Evolutionary conservation across 768 basidiomycete genomes (phyloP).

Genomic region (Phallus indusiatus): DNA sequence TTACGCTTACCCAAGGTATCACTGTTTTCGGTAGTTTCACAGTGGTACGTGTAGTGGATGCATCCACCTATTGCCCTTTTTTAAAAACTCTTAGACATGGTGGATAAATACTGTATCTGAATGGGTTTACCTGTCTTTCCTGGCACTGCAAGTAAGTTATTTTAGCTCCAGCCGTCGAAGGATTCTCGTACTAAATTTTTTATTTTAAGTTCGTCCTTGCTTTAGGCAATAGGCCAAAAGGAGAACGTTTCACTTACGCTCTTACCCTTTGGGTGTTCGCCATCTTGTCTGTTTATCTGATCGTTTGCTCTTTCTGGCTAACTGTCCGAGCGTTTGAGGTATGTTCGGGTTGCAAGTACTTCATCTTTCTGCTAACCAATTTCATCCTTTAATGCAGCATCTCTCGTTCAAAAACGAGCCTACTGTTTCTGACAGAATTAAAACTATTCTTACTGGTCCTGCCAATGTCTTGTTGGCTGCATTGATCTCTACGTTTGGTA

Average conservation of each 20-base stretch:
- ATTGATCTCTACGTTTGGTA: constrained; percentile 80
- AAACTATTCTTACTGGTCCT: constrained; percentile 61
- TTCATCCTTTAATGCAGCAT: constrained; percentile 5
- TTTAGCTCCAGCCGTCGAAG: background rate
- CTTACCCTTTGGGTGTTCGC: constrained; percentile 79
- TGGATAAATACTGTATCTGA: constrained; percentile 79
- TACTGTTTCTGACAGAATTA: constrained; percentile 38
- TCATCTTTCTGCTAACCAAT: background rate
- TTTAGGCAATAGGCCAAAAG: constrained; percentile 79
- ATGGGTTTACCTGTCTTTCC: constrained; percentile 81
- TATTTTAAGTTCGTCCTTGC: constrained; percentile 53
- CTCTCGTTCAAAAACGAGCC: constrained; percentile 15
- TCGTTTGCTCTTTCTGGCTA: constrained; percentile 80
- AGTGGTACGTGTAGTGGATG: constrained; percentile 43
- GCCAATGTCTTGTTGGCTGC: constrained; percentile 79
- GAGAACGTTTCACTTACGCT: constrained; percentile 66
- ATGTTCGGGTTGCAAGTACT: constrained; percentile 16
- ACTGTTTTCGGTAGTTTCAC: constrained; percentile 61
- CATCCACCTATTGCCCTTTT: background rate
- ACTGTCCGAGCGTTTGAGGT: constrained; percentile 75
- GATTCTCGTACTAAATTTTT: background rate
- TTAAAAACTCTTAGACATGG: constrained; percentile 50
- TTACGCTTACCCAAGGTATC: constrained; percentile 47
- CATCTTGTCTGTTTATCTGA: constrained; percentile 70
- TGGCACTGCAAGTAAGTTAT: constrained; percentile 57